Percentiles rank a stretch among this genome's conserved stretches.
Evolutionary conservation across 176 grass and related monocot species (phyloP).

Genomic region (Bothriochloa decipiens): DNA sequence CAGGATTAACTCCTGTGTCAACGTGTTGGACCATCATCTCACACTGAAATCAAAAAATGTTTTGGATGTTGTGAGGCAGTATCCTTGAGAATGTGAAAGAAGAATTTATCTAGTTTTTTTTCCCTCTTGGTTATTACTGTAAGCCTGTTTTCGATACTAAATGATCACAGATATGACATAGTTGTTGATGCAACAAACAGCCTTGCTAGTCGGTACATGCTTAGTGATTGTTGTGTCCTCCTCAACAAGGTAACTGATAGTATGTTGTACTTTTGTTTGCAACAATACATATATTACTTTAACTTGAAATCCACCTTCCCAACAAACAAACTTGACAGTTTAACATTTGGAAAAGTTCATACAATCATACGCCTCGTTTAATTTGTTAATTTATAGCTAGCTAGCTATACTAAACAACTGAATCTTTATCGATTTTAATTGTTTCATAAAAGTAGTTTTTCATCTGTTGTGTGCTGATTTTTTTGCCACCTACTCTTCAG

Average conservation of each 20-base stretch:
- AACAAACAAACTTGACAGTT: background rate
- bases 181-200: constrained; percentile 90
- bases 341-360: background rate
- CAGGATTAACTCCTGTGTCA: constrained; percentile 86
- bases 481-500: constrained; percentile 37
- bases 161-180: constrained; percentile 71
- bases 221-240: constrained; percentile 87
- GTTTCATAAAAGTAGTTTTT: background rate
- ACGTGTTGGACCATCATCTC: constrained; percentile 72
- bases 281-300: background rate
- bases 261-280: background rate
- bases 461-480: background rate
- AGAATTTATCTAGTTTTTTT: background rate
- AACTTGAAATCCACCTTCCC: background rate
- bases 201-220: constrained; percentile 81
- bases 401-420: background rate
- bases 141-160: constrained; percentile 59
- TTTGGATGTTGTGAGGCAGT: constrained; percentile 72
- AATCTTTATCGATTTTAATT: background rate
- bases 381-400: no score
- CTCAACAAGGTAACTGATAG: constrained; percentile 64
- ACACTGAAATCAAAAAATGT: constrained; percentile 72
- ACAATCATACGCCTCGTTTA: no score
- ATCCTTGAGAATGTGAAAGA: constrained; percentile 55
- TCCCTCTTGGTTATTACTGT: background rate